These are phyloP conservation scores for Pichia insulana DNA, from an alignment of 805 yeast genomes.

Conservation along the genomic window DNA sequence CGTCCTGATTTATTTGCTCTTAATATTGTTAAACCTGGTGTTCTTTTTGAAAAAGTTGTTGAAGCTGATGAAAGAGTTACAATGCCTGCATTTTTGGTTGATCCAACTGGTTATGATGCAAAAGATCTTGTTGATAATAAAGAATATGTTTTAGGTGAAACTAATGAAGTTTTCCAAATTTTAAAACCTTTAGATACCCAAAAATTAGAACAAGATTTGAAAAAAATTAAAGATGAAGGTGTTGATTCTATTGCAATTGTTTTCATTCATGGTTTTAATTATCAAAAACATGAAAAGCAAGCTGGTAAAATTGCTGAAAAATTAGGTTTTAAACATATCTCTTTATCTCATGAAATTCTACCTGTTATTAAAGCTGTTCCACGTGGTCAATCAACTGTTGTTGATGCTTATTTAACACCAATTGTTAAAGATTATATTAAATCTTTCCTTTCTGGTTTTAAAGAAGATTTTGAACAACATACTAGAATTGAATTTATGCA, in stretches of 20 bases:
- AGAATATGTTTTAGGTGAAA: constrained; percentile 61
- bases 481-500: constrained; percentile 79
- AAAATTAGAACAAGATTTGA: constrained; percentile 35
- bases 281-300: constrained; percentile 54
- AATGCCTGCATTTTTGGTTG: constrained; percentile 70
- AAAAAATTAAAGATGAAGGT: constrained; percentile 43
- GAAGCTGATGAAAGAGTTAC: constrained; percentile 91
- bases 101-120: constrained; percentile 35
- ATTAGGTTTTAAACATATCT: constrained; percentile 61
- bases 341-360: constrained; percentile 57
- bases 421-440: constrained; percentile 56
- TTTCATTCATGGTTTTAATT: constrained; percentile 65
- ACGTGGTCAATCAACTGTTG: constrained; percentile 69
- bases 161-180: constrained; percentile 35
- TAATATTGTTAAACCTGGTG: constrained; percentile 60
- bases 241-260: constrained; percentile 65
- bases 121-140: constrained; percentile 31
- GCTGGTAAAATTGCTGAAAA: constrained; percentile 54
- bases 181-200: constrained; percentile 40
- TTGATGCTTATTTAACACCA: constrained; percentile 80
- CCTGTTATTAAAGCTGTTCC: constrained; percentile 76
- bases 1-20: constrained; percentile 86
- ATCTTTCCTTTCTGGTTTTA: constrained; percentile 55
- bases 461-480: constrained; percentile 36
- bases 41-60: constrained; percentile 63